Base-by-base conservation (phyloP, 208 protist genomes). In the Trypanosomatidae sp. region DNA sequence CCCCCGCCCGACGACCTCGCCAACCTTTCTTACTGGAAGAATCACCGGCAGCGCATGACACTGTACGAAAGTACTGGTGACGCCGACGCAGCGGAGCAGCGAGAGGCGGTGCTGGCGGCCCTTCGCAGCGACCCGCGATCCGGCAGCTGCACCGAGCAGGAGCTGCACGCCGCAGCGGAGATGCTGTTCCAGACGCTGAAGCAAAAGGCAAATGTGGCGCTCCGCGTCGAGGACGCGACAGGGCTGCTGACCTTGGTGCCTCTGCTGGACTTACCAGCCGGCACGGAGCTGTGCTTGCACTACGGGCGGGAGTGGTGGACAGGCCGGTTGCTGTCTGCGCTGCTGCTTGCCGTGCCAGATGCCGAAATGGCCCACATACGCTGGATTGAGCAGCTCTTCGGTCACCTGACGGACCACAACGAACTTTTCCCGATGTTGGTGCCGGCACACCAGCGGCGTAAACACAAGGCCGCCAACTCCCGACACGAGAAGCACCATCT, bases 291-390 rank as follows among this genome's bases (percentile, higher is more conserved):
- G 55, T 69, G 91, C 13, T 65, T 95, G 43, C 91, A 95, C 82
- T 97, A 97, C 74, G 90, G 92, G 30, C 81, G 90, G 3, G 90
- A 94, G 77, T 97, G 92, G 92, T 97, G 92, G 92, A 91, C 85
- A 9, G 77, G 90, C 8, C 85, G 86, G 13, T 68, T 95, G 43
- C 84, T 97, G 33, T 86, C 79, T 30, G 66, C 56, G 71, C 62
- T 95, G 44, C 80, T 97, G 56, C 75, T 94, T 39, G 71, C 73
- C 8, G 71, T 76, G 70, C 69, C 76, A 2, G 90, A 95, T 36
- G 72, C 46, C 3, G 65, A 89, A 25, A 87, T 94, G 80, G 1
- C 10, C 7, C 47, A 76, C 39, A 69, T 95, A 15, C 88, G 90
- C 13, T 92, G 85, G 87, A 87, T 95, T 58, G 92, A 97, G 77